Percentiles rank a stretch among this genome's conserved stretches.
Evolutionary conservation across 2,329 filamentous ascomycete genomes (phyloP).

Genomic region (Colletotrichum sp.): DNA sequence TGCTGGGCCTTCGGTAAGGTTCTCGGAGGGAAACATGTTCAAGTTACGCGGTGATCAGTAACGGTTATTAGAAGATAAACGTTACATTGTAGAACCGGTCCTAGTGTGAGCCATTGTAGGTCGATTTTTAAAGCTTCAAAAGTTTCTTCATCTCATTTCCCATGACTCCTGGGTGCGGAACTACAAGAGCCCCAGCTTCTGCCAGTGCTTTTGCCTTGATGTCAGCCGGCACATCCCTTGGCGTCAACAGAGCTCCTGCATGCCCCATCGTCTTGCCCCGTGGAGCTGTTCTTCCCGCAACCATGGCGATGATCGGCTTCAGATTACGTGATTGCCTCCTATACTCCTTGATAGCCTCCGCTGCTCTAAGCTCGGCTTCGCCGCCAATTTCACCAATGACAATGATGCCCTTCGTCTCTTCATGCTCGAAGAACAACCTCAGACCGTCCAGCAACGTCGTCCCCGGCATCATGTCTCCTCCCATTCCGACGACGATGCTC

Average conservation of each 20-base stretch:
- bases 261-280: conserved; percentile 73
- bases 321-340: conserved; percentile 58
- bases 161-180: conserved; percentile 44
- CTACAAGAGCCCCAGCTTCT: conserved; percentile 39
- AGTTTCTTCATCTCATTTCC: conserved; percentile 38
- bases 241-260: conserved; percentile 64
- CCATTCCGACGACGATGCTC: conserved; percentile 78
- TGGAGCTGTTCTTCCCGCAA: conserved; percentile 69
- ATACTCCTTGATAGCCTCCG: conserved; percentile 74
- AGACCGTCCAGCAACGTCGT: conserved; percentile 76
- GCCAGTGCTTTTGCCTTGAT: conserved; percentile 38
- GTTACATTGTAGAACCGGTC: neutral
- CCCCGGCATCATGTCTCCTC: conserved; percentile 76
- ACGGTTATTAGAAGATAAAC: neutral
- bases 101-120: neutral
- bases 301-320: conserved; percentile 69
- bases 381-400: conserved; percentile 77
- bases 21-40: neutral
- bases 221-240: conserved; percentile 34
- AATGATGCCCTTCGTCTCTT: conserved; percentile 74
- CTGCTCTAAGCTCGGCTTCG: conserved; percentile 72
- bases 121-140: conserved; percentile 18
- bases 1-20: neutral
- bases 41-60: neutral
- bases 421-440: conserved; percentile 69